A percentile compares a stretch with the other conserved stretches of the same genome.
Evolutionary conservation across 1,284 basidiomycete species (phyloP).

Genomic region (Irpex sp.): DNA sequence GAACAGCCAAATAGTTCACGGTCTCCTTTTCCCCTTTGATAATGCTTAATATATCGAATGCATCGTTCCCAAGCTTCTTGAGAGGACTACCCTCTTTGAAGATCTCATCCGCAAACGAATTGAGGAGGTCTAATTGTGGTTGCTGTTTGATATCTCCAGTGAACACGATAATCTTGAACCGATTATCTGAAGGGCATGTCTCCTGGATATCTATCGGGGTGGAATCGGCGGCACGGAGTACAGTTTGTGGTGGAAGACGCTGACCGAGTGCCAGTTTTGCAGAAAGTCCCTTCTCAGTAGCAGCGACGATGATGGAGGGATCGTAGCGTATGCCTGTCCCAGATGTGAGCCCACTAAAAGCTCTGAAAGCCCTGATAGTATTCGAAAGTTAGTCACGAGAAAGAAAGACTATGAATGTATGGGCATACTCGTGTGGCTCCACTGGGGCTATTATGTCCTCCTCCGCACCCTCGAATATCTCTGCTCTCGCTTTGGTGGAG

Average conservation of each 20-base stretch:
- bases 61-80: background rate
- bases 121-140: background rate
- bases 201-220: conserved; percentile 11
- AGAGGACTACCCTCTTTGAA: background rate
- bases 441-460: conserved; percentile 47
- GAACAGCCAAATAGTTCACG: conserved; percentile 19
- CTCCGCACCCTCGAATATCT: conserved; percentile 33
- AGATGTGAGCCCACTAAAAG: background rate
- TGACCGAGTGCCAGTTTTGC: background rate
- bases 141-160: background rate
- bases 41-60: background rate
- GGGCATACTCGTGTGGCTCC: conserved; percentile 46
- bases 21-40: conserved; percentile 11
- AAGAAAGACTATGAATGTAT: background rate
- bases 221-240: conserved; percentile 3
- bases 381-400: background rate
- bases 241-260: background rate
- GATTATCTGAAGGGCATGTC: conserved; percentile 9
- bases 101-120: background rate
- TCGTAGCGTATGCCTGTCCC: conserved; percentile 1
- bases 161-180: conserved; percentile 8
- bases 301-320: background rate
- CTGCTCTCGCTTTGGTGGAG: conserved; percentile 62
- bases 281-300: background rate
- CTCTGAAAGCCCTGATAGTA: background rate